Evolutionary conservation across 169 alveolate genomes (phyloP).

Genomic region (Miamiensis avidus): DNA sequence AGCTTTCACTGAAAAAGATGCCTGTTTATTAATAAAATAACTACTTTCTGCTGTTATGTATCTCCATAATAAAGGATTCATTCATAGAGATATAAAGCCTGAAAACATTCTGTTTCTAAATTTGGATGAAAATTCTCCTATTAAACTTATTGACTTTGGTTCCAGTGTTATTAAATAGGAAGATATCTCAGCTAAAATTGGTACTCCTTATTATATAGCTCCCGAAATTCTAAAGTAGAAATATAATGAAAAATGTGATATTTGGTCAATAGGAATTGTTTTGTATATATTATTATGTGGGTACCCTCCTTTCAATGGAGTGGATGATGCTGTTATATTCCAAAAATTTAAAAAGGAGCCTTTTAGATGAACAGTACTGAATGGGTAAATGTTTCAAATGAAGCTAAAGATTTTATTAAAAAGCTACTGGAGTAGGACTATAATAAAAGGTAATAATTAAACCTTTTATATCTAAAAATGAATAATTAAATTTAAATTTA

Average conservation of each 20-base stretch:
- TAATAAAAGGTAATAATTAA: background rate
- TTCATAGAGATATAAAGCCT: slow-evolving; percentile 89
- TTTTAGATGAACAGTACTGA: no score
- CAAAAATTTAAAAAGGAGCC: background rate
- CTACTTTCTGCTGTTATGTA: slow-evolving; percentile 72
- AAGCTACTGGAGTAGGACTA: background rate
- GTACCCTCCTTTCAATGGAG: background rate
- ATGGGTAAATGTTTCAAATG: background rate
- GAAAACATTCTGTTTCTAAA: slow-evolving; percentile 77
- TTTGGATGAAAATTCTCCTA: slow-evolving; percentile 44
- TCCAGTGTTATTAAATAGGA: background rate
- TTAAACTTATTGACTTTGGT: slow-evolving; percentile 87
- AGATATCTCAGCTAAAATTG: background rate
- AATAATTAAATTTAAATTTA: no score
- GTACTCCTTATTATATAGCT: slow-evolving; percentile 9
- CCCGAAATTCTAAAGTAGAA: slow-evolving; percentile 4
- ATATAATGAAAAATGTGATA: slow-evolving; percentile 19
- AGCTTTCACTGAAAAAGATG: slow-evolving; percentile 78
- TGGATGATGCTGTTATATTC: background rate
- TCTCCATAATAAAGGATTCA: slow-evolving; percentile 78
- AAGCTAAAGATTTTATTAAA: background rate
- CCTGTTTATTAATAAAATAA: slow-evolving; percentile 64
- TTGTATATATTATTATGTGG: background rate
- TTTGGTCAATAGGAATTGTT: slow-evolving; percentile 15
- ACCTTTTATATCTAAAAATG: background rate